Conservation (phyloP, 768 basidiomycete genomes). For the Auricularia auricula-judae region DNA sequence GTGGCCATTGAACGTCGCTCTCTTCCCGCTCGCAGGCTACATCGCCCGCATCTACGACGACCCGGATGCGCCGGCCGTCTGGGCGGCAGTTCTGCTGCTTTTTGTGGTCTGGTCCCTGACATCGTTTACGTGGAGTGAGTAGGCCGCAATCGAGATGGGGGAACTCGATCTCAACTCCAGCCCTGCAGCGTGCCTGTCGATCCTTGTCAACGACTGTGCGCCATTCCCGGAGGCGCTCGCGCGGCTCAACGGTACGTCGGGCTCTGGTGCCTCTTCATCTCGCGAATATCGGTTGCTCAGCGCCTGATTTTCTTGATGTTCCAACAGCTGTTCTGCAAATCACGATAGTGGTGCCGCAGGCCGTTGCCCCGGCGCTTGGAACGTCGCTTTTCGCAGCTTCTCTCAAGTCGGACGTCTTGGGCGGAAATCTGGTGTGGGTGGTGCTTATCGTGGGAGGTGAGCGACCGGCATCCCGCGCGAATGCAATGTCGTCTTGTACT, state of each 20-base stretch:
- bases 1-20: constrained; percentile 4
- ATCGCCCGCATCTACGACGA: constrained; percentile 3
- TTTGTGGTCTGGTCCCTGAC: constrained; percentile 6
- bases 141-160: neutral
- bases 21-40: constrained; percentile 4
- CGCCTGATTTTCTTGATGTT: neutral
- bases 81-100: constrained; percentile 3
- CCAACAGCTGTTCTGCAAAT: constrained; percentile 6
- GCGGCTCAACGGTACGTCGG: constrained; percentile 6
- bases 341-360: constrained; percentile 9
- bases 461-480: neutral
- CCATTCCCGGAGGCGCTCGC: constrained; percentile 9
- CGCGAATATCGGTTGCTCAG: neutral
- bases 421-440: constrained; percentile 12
- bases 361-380: constrained; percentile 10
- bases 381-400: constrained; percentile 11
- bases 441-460: constrained; percentile 7
- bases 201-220: constrained; percentile 8
- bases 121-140: constrained; percentile 7
- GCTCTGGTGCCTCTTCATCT: neutral
- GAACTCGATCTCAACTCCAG: neutral
- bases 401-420: constrained; percentile 8
- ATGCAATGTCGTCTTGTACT: no score
- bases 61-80: neutral
- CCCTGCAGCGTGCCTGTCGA: constrained; percentile 4